Percentiles rank a stretch among this genome's conserved stretches.
Conservation (phyloP, 495 filamentous ascomycete species). For the Usnea hakonensis region DNA sequence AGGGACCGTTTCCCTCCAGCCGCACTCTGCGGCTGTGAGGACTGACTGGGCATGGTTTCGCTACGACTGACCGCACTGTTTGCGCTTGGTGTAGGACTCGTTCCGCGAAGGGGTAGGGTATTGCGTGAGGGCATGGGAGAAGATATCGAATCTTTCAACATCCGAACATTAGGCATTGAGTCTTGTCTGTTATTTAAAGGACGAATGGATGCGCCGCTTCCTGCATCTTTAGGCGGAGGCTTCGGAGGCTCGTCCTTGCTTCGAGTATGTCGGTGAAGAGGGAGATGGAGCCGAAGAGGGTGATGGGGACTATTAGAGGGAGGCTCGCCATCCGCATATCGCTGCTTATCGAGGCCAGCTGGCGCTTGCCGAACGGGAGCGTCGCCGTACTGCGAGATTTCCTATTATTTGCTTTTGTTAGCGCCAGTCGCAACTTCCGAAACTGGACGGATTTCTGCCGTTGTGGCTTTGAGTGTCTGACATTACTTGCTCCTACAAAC, state of each 20-base stretch:
- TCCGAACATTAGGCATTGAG: conserved; percentile 46
- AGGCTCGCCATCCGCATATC: conserved; percentile 43
- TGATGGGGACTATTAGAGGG: conserved; percentile 43
- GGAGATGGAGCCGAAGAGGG: conserved; percentile 56
- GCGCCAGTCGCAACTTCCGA: conserved; percentile 17
- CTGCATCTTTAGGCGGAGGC: conserved; percentile 38
- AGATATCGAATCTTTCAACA: conserved; percentile 38
- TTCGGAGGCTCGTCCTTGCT: conserved; percentile 65
- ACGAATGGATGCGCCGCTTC: conserved; percentile 41
- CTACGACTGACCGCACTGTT: conserved; percentile 47
- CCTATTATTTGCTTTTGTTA: conserved; percentile 37
- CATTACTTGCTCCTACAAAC: background rate
- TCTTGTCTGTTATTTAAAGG: conserved; percentile 66
- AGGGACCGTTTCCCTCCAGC: conserved; percentile 54
- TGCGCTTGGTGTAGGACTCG: conserved; percentile 68
- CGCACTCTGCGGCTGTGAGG: conserved; percentile 48
- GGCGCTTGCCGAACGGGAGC: conserved; percentile 71
- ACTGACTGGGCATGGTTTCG: conserved; percentile 43
- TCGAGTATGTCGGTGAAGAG: conserved; percentile 62
- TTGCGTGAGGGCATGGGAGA: conserved; percentile 43
- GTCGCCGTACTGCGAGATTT: conserved; percentile 74
- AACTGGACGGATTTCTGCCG: conserved; percentile 5
- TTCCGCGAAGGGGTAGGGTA: conserved; percentile 48
- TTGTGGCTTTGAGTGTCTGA: background rate
- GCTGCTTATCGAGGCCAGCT: conserved; percentile 61